Base-by-base conservation (phyloP, 352 stramenopile species). In the Phytophthora foliorum region DNA sequence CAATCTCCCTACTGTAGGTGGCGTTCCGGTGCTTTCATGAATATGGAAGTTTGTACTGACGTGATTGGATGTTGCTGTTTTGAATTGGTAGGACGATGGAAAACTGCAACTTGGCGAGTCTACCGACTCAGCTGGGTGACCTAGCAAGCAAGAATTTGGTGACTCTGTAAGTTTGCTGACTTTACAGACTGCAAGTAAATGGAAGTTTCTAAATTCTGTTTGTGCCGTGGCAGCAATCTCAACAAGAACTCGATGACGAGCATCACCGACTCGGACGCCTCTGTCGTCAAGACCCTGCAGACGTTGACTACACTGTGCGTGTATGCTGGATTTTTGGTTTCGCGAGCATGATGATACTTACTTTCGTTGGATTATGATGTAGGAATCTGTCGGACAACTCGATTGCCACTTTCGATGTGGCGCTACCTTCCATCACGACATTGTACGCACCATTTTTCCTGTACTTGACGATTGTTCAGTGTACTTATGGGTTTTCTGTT, bases 41-140 rank as follows among this genome's bases (percentile, higher is more conserved):
- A 49, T 31, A 36, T 21, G 48, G 14, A 29, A 24, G 34, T 17
- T 55, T 59, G 59, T 22, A 48, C n/a, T 65, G 48, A 70, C 32
- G 5, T 42, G 42, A 19, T 3, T 58, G 38, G 52, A 49, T 48
- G 11, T 57, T 34, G 6, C 42, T 36, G 16, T 19, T 34, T 41
- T 29, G n/a, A n/a, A n/a, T n/a, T n/a, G n/a, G 9, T 36, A 93
- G 84, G 17, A 77, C 78, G 1, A 78, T 93, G 65, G 77, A 91
- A 24, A 93, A 93, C 67, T 93, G 86, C 67, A 82, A 84, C 45
- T 71, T 93, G 51, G 82, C 57, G 22, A 72, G 62, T 22, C 46
- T 93, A 19, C 82, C 86, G 13, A 51, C 58, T 1, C 77, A 90
- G 44, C 64, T 93, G 19, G 69, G 61, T 27, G 71, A 71, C 42